These are phyloP conservation scores for Trametes punicea DNA, from an alignment of 768 basidiomycete genomes.

Conservation along the genomic window DNA sequence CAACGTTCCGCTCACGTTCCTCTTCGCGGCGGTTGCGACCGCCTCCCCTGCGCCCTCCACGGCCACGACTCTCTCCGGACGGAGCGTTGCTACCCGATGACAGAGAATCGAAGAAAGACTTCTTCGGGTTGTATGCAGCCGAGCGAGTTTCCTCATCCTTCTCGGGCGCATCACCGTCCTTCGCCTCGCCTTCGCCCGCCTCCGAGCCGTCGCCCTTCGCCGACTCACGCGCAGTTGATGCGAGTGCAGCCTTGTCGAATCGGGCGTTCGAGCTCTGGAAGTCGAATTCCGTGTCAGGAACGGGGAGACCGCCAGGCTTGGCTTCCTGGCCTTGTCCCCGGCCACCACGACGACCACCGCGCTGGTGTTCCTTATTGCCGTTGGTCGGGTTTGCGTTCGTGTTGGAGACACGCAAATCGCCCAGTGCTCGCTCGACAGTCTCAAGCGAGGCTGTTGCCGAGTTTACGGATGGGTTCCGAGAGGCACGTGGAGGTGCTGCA, in stretches of 20 bases:
- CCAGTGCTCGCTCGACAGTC: slow-evolving; percentile 59
- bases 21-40: slow-evolving; percentile 76
- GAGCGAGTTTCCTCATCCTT: slow-evolving; percentile 33
- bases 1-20: slow-evolving; percentile 79
- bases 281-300: slow-evolving; percentile 80
- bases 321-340: slow-evolving; percentile 25
- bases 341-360: slow-evolving; percentile 39
- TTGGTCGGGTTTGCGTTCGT: slow-evolving; percentile 27
- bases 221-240: slow-evolving; percentile 26
- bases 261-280: slow-evolving; percentile 74
- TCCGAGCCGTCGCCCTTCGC: slow-evolving; percentile 25
- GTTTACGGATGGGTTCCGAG: slow-evolving; percentile 52
- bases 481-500: slow-evolving; percentile 17
- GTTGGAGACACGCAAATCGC: slow-evolving; percentile 43
- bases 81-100: slow-evolving; percentile 46
- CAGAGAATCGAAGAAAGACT: slow-evolving; percentile 78
- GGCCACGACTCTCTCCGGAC: slow-evolving; percentile 37
- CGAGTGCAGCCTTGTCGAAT: slow-evolving; percentile 70
- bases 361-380: slow-evolving; percentile 14
- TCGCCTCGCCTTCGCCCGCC: slow-evolving; percentile 31
- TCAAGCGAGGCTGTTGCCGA: slow-evolving; percentile 73
- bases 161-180: slow-evolving; percentile 22
- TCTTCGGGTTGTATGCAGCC: slow-evolving; percentile 68
- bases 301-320: slow-evolving; percentile 42
- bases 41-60: slow-evolving; percentile 44